Percentiles rank a stretch among this genome's conserved stretches.
Conservation (phyloP, 805 yeast species). For the Kazachstania kunashirensis region DNA sequence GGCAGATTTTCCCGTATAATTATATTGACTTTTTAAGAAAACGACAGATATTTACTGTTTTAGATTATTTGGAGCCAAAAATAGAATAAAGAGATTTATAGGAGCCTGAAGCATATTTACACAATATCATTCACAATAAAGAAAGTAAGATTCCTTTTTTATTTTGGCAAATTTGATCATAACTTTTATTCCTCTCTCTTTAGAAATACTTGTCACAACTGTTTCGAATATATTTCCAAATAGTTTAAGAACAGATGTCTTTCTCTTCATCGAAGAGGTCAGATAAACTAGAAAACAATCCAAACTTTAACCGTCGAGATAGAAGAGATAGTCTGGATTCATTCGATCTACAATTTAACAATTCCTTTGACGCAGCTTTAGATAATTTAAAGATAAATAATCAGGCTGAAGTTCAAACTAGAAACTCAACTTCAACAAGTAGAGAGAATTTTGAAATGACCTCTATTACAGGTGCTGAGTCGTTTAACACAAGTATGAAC, state of each 20-base stretch:
- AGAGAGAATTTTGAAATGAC: conserved; percentile 24
- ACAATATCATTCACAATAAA: too few species aligned
- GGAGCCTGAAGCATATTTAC: too few species aligned
- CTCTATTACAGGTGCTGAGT: conserved; percentile 11
- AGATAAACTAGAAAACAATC: conserved; percentile 5
- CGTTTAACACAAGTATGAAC: conserved; percentile 1
- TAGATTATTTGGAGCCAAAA: too few species aligned
- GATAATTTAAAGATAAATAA: conserved; percentile 39
- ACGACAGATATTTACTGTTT: too few species aligned
- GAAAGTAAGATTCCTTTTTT: too few species aligned
- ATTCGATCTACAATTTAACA: conserved; percentile 55
- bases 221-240: neutral
- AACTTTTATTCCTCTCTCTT: too few species aligned
- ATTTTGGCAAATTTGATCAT: too few species aligned
- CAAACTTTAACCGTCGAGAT: conserved; percentile 4
- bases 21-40: too few species aligned
- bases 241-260: conserved; percentile 12
- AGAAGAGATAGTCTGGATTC: conserved; percentile 32
- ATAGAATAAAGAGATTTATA: too few species aligned
- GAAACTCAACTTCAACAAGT: conserved; percentile 3
- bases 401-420: conserved; percentile 11
- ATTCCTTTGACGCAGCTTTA: conserved; percentile 52
- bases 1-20: too few species aligned
- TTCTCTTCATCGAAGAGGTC: conserved; percentile 18
- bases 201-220: too few species aligned